Conservation (phyloP, 768 basidiomycete species). For the Lyophyllum atratum region DNA sequence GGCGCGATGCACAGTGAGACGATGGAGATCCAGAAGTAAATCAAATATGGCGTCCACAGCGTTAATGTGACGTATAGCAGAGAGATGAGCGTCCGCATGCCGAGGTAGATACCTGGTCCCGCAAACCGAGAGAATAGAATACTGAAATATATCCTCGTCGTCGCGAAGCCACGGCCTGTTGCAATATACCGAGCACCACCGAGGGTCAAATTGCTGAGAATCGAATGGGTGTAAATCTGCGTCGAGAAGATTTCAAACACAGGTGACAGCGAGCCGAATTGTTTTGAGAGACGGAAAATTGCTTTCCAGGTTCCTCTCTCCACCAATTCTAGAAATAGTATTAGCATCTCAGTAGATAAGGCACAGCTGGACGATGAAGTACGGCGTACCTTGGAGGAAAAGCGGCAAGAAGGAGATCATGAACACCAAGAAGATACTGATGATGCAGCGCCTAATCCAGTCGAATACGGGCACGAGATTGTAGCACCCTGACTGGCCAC, state of each 20-base stretch:
- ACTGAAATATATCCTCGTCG: conserved; percentile 90
- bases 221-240: conserved; percentile 97
- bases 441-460: conserved; percentile 96
- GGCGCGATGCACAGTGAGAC: conserved; percentile 91
- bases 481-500: conserved; percentile 87
- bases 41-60: conserved; percentile 88
- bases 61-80: conserved; percentile 92
- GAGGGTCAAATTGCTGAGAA: conserved; percentile 94
- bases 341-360: conserved; percentile 16
- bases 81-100: conserved; percentile 90
- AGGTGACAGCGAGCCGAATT: conserved; percentile 92
- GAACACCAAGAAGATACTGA: conserved; percentile 98
- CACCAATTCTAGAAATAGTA: conserved; percentile 68
- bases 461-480: conserved; percentile 90
- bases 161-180: conserved; percentile 98
- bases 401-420: conserved; percentile 95
- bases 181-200: conserved; percentile 99
- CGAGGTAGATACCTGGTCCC: conserved; percentile 96
- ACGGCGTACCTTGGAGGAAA: conserved; percentile 84
- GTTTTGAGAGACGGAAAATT: conserved; percentile 87
- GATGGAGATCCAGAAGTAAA: conserved; percentile 98
- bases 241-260: conserved; percentile 98
- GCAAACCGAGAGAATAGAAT: conserved; percentile 98
- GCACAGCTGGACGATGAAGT: background rate
- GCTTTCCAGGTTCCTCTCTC: conserved; percentile 95